Evolutionary conservation across 306 rosid species (phyloP).

Genomic region (Senna siamea): DNA sequence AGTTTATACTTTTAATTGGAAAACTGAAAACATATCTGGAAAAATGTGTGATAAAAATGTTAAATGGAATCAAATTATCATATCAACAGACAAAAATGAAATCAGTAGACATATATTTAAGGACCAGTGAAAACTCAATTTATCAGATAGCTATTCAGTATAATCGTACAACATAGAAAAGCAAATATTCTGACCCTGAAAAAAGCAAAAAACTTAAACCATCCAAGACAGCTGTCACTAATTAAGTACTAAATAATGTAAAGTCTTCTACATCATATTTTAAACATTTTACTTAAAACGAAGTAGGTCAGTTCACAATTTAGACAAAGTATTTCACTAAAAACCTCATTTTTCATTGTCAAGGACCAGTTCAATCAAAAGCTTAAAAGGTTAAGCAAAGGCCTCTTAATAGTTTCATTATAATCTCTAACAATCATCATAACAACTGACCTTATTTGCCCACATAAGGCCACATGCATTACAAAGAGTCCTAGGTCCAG

Average conservation of each 20-base stretch:
- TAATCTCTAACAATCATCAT: not conserved
- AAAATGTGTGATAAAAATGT: not conserved
- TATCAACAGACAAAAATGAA: not conserved
- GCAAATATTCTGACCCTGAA: not conserved
- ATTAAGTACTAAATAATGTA: slow-evolving; percentile 14
- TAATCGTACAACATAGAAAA: not conserved
- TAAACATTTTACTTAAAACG: slow-evolving; percentile 24
- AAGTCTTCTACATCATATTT: not conserved
- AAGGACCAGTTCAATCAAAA: not conserved
- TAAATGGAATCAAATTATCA: not conserved
- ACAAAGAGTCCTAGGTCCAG: slow-evolving; percentile 95
- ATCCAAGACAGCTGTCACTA: slow-evolving; percentile 14
- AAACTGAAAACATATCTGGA: too few species aligned
- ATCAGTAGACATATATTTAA: not conserved
- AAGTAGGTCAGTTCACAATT: not conserved
- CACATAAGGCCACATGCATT: slow-evolving; percentile 99
- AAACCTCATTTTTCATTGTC: not conserved
- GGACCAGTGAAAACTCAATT: not conserved
- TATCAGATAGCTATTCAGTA: not conserved
- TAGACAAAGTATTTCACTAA: slow-evolving; percentile 24
- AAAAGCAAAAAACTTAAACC: not conserved
- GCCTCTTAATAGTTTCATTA: not conserved
- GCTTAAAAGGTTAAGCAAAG: not conserved
- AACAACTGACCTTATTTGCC: slow-evolving; percentile 88
- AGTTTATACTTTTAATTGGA: not conserved